Conservation (phyloP, 768 basidiomycete species). For the Chiua virens region DNA sequence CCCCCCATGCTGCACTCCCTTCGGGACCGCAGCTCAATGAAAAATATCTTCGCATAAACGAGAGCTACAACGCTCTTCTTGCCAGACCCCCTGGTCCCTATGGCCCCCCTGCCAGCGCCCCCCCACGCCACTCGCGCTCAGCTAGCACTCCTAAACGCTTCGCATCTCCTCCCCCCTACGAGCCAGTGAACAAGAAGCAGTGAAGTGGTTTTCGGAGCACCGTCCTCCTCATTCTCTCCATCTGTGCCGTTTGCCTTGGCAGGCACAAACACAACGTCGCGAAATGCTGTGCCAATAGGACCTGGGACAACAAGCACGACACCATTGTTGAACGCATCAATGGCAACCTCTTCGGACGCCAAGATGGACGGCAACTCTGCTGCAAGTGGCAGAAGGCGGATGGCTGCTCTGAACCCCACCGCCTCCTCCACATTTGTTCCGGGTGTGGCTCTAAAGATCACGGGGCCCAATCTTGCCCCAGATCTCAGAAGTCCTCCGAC, state of each 20-base stretch:
- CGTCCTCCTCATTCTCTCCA: neutral
- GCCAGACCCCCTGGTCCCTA: too few species aligned
- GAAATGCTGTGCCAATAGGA: conserved; percentile 10
- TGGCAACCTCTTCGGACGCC: conserved; percentile 15
- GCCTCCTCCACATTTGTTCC: conserved; percentile 6
- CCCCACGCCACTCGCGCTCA: neutral
- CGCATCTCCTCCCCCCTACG: neutral
- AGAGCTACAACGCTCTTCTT: too few species aligned
- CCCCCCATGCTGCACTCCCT: too few species aligned
- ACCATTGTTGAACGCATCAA: neutral
- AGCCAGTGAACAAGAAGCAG: neutral
- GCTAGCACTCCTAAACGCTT: neutral
- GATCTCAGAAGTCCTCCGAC: too few species aligned
- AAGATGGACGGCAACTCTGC: conserved; percentile 5
- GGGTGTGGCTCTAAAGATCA: conserved; percentile 3
- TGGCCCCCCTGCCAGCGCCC: too few species aligned
- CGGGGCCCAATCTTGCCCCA: conserved; percentile 7
- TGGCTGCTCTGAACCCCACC: neutral
- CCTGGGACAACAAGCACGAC: conserved; percentile 24
- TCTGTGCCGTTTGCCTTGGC: conserved; percentile 39
- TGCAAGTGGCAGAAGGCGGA: neutral
- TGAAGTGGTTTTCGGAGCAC: neutral
- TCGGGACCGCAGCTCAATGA: too few species aligned
- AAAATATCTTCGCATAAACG: too few species aligned
- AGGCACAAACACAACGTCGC: conserved; percentile 23